Evolutionary conservation across 345 rosid species (phyloP).

Genomic region (Limnanthes douglasii): DNA sequence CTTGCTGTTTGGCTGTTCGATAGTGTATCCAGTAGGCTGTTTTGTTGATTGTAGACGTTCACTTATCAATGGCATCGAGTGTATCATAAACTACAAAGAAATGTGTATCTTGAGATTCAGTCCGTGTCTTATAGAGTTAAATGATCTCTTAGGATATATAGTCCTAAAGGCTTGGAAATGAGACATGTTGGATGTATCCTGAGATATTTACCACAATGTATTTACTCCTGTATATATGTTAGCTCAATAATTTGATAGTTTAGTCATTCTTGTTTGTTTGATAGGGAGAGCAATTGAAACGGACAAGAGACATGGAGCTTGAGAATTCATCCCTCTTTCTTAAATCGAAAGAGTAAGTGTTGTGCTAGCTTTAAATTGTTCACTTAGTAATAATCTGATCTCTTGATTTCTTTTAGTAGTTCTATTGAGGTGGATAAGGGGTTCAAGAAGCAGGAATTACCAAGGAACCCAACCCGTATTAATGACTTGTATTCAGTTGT

Average conservation of each 20-base stretch:
- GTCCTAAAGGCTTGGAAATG: not conserved
- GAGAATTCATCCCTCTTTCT: conserved; percentile 22
- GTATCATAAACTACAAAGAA: too few relatives aligned
- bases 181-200: too few relatives aligned
- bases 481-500: conserved; percentile 65
- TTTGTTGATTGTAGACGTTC: too few relatives aligned
- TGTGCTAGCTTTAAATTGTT: not conserved
- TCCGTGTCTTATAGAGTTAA: too few relatives aligned
- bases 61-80: too few relatives aligned
- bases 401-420: conserved; percentile 6
- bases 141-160: too few relatives aligned
- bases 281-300: conserved; percentile 75
- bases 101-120: not conserved
- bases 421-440: conserved; percentile 22
- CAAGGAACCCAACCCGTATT: conserved; percentile 49
- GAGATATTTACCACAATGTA: too few relatives aligned
- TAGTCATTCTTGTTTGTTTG: conserved; percentile 4
- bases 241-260: too few relatives aligned
- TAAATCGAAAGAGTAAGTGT: conserved; percentile 26
- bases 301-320: conserved; percentile 30
- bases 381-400: conserved; percentile 5
- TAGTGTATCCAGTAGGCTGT: too few relatives aligned
- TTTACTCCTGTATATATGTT: too few relatives aligned
- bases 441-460: conserved; percentile 31
- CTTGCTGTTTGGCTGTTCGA: too few relatives aligned